Evolutionary conservation across 2,329 filamentous ascomycete genomes (phyloP).

Genomic region (Sclerotinia borealis): DNA sequence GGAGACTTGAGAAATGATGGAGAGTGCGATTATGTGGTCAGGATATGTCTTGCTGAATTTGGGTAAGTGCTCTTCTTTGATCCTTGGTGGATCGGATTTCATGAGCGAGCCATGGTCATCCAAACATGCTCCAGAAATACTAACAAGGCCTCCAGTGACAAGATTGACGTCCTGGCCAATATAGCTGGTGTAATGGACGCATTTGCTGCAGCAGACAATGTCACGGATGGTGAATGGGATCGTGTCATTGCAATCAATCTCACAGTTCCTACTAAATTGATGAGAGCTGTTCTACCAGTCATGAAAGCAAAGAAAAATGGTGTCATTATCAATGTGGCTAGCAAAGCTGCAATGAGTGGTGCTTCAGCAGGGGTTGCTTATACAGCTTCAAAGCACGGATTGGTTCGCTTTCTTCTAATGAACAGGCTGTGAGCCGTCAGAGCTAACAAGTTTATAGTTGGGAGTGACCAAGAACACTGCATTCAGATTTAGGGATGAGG

Average conservation of each 20-base stretch:
- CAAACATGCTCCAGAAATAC: neutral
- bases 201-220: constrained; percentile 36
- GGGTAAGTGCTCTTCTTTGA: constrained; percentile 17
- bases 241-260: constrained; percentile 38
- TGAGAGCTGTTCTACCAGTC: constrained; percentile 38
- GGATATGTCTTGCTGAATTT: constrained; percentile 29
- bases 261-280: constrained; percentile 40
- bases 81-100: neutral
- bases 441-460: constrained; percentile 26
- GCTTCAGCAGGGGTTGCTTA: constrained; percentile 40
- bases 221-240: constrained; percentile 37
- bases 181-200: constrained; percentile 41
- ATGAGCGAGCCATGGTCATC: too few relatives aligned
- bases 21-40: constrained; percentile 33
- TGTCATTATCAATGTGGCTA: constrained; percentile 39
- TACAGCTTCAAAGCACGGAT: constrained; percentile 40
- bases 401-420: constrained; percentile 25
- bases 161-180: constrained; percentile 40
- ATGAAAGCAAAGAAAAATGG: constrained; percentile 38
- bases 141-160: constrained; percentile 15
- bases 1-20: constrained; percentile 30
- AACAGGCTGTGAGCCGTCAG: neutral
- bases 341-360: constrained; percentile 35
- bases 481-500: constrained; percentile 40
- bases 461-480: constrained; percentile 44